Base-by-base conservation (phyloP, 352 stramenopile genomes). In the Globisporangium megalacanthum region DNA sequence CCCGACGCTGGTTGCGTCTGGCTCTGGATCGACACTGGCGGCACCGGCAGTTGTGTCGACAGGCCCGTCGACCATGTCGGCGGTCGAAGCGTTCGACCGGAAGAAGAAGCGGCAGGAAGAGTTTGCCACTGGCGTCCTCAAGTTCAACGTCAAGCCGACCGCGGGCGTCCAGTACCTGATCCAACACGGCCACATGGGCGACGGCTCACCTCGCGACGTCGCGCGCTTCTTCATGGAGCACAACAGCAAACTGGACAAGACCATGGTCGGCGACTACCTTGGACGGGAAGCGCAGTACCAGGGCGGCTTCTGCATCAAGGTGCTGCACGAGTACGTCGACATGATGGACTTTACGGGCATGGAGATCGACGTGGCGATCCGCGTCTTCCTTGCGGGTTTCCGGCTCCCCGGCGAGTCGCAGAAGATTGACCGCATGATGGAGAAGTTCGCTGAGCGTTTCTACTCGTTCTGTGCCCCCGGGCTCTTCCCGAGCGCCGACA, bases 351-450 rank as follows among this genome's bases (percentile, higher is more conserved):
- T 99, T 72, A 79, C 74, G 9, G 93, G 84, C 8, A 62, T 89
- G 31, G 94, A 90, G 62, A 99, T 99, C 66, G 97, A 99, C 73
- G 88, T 98, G 44, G 97, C 96, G 17, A 98, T 99, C 62, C 88
- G 97, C 25, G 77, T 96, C 29, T 99, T 99, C 68, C 83, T 99
- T 19, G 83, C 87, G 31, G 96, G 96, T 33, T 99, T 99, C 75
- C 94, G 97, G 36, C 79, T 99, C 6, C 98, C 96, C 6, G 97
- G 97, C 25, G 98, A 99, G 73, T 97, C 97, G 0, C 97, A 99
- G 69, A 99, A 99, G 75, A 99, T 99, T 73, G 98, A 99, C 77
- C 95, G 98, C 35, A 99, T 99, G 64, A 99, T 99, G 96, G 97
- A 99, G 66, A 99, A 99, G 63, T 99, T 99, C 73, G 97, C 98